Evolutionary conservation across 1,284 basidiomycete genomes (phyloP), one percentile per base, ranked within the genome.

Genomic region (Rhizoctonia solani): DNA sequence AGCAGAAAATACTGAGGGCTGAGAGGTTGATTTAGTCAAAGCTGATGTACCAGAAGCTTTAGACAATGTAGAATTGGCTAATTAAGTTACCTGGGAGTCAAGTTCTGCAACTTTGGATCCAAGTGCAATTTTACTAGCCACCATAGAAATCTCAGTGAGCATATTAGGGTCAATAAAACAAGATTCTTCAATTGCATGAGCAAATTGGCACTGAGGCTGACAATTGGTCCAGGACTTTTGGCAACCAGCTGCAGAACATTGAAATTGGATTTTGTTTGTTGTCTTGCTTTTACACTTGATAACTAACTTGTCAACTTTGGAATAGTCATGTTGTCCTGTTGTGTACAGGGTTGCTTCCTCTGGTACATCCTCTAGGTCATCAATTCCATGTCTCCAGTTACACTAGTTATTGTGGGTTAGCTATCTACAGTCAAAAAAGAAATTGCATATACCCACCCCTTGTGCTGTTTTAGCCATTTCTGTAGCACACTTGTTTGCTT

Each of bases 391-490:
- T 25, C 25, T 21, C 59, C 47, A 63, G 21, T 50, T 63, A 16
- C 30, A 16, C 59, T 63, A 42, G 3, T 1, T 11, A 19, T 6
- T 25, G 13, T 23, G 34, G 27, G 46, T 4, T n/a, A 37, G 16
- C n/a, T 34, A 23, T 34, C 14, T 6, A 11, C 8, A 14, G 8
- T 27, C 5, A 9, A 13, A 49, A 8, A 47, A 5, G 8, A 30
- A 4, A 23, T 37, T 25, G n/a, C n/a, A n/a, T n/a, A n/a, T 13
- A 27, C 49, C 6, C 29, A 63, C 59, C 32, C 44, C 16, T 52
- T 63, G 59, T 14, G 59, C 47, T n/a, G 59, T 63, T 19, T 52
- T 39, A 1, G 29, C 47, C n/a, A 50, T 27, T n/a, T 50, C 25
- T 19, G 30, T 34, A 1, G 34, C 30, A 14, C 34, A 37, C n/a